These are phyloP conservation scores for Amphicarpaea edgeworthii DNA, from an alignment of 306 rosid species.

Conservation along the genomic window DNA sequence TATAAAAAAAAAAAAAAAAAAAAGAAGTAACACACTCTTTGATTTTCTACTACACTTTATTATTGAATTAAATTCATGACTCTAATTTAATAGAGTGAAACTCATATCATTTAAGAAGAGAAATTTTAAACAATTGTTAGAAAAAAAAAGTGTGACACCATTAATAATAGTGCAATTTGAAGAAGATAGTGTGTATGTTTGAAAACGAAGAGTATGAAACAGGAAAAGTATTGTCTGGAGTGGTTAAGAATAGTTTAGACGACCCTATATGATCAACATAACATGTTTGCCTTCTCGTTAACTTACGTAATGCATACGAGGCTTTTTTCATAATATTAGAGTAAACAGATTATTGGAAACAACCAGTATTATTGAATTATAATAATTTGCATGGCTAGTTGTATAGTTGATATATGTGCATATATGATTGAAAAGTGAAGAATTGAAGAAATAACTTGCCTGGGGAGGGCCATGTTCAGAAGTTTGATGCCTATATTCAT, in stretches of 20 bases:
- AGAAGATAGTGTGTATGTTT: slow-evolving; percentile 22
- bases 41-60: background rate
- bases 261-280: slow-evolving; percentile 3
- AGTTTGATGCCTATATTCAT: slow-evolving; percentile 87
- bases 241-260: background rate
- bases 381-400: background rate
- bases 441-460: slow-evolving; percentile 51
- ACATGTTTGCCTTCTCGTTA: slow-evolving; percentile 9
- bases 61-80: background rate
- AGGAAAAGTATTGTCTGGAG: slow-evolving; percentile 1
- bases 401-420: background rate
- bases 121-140: background rate
- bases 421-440: background rate
- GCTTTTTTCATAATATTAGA: background rate
- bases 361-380: background rate
- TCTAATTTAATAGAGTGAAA: background rate
- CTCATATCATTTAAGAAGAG: background rate
- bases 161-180: background rate
- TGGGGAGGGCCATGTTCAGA: slow-evolving; percentile 81
- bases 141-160: background rate
- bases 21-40: too few species aligned
- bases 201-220: slow-evolving; percentile 17
- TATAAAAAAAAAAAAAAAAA: too few species aligned
- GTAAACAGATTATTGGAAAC: background rate
- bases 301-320: slow-evolving; percentile 26